These are phyloP conservation scores for Zygosaccharomyces bisporus DNA, from an alignment of 805 yeast genomes.

Conservation along the genomic window DNA sequence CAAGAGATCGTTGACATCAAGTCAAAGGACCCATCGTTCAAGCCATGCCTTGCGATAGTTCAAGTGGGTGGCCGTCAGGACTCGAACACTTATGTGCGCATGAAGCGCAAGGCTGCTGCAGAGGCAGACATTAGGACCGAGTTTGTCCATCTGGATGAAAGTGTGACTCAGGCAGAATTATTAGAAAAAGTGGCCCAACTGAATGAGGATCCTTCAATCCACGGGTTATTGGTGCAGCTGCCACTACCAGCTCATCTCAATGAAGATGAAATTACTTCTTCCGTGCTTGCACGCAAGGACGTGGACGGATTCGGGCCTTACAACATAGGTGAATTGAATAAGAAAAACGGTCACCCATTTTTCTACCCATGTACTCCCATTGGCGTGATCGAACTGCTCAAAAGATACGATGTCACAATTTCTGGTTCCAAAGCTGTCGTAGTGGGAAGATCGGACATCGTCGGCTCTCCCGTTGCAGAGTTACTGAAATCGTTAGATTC, in stretches of 20 bases:
- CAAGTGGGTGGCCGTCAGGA: conserved; percentile 92
- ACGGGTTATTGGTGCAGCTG: conserved; percentile 85
- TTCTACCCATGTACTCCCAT: conserved; percentile 95
- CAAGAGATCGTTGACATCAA: conserved; percentile 48
- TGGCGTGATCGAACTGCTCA: conserved; percentile 80
- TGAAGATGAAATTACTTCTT: conserved; percentile 74
- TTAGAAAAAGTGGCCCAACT: conserved; percentile 56
- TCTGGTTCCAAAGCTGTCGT: conserved; percentile 87
- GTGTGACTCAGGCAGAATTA: conserved; percentile 55
- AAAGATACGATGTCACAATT: conserved; percentile 60
- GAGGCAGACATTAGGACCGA: conserved; percentile 75
- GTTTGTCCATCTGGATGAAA: conserved; percentile 60
- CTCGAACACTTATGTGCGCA: conserved; percentile 83
- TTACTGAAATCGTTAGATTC: conserved; percentile 74
- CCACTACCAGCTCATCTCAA: conserved; percentile 81
- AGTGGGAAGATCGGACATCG: conserved; percentile 92
- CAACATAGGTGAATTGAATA: conserved; percentile 87
- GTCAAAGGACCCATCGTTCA: conserved; percentile 46
- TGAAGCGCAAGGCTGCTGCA: conserved; percentile 85
- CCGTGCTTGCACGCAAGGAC: conserved; percentile 80
- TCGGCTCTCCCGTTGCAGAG: conserved; percentile 89
- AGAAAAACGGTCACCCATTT: conserved; percentile 76
- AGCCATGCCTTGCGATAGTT: conserved; percentile 74
- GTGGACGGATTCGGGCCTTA: conserved; percentile 92
- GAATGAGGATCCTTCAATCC: conserved; percentile 71